A percentile compares a stretch with the other conserved stretches of the same genome.
Conservation (phyloP, 2,329 filamentous ascomycete species). For the Fusarium pseudoanthophilum region DNA sequence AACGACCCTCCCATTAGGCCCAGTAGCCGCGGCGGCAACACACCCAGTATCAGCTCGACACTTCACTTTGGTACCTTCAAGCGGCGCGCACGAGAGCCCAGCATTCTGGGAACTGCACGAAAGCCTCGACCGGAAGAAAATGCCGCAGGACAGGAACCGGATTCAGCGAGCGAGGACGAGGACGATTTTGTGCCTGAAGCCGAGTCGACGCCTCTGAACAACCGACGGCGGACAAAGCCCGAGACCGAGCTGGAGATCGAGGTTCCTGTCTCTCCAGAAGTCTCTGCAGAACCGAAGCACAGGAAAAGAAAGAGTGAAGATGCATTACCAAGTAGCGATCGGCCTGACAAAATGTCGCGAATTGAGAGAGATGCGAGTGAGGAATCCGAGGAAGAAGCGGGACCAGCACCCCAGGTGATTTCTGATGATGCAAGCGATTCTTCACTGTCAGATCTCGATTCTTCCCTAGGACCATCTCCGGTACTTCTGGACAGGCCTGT, state of each 20-base stretch:
- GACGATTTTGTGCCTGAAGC: constrained; percentile 69
- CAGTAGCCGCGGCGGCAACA: constrained; percentile 61
- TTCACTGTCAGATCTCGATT: constrained; percentile 52
- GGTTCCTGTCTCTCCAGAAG: constrained; percentile 42
- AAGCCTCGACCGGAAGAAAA: constrained; percentile 52
- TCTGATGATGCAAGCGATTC: constrained; percentile 50
- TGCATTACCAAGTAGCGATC: constrained; percentile 51
- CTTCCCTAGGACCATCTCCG: constrained; percentile 49
- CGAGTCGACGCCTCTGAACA: constrained; percentile 73
- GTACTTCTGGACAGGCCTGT: constrained; percentile 46
- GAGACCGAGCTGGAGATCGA: constrained; percentile 31
- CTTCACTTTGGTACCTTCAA: constrained; percentile 69
- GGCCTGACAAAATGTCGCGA: constrained; percentile 51
- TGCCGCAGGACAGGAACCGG: constrained; percentile 46
- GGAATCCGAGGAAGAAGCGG: constrained; percentile 25
- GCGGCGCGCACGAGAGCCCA: constrained; percentile 68
- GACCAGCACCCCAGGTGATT: constrained; percentile 9
- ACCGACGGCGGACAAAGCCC: constrained; percentile 52
- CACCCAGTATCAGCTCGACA: constrained; percentile 60
- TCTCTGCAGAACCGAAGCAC: constrained; percentile 48
- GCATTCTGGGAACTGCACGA: constrained; percentile 66
- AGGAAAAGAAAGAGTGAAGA: constrained; percentile 69
- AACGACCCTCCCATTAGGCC: constrained; percentile 64
- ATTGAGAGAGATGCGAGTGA: constrained; percentile 39
- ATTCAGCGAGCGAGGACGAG: constrained; percentile 59